Conservation (phyloP, 495 filamentous ascomycete species). For the Penicillium canariense region DNA sequence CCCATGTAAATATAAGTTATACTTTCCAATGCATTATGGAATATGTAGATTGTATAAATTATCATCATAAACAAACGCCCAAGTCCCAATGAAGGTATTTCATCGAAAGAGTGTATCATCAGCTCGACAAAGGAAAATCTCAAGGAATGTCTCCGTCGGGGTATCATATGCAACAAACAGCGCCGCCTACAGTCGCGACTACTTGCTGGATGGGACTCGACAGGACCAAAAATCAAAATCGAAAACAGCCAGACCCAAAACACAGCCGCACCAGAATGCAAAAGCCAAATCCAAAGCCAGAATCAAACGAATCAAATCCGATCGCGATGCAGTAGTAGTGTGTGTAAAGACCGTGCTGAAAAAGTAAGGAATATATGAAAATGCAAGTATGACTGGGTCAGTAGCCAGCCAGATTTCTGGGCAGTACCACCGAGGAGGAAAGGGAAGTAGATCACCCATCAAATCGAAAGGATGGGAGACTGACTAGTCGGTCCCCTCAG, state of each 20-base stretch:
- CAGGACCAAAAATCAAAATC: neutral
- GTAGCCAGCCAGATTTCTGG: neutral
- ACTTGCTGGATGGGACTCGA: neutral
- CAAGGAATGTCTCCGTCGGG: constrained; percentile 1
- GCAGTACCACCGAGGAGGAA: neutral
- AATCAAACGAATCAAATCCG: neutral
- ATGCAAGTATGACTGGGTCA: neutral
- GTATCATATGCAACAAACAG: constrained; percentile 10
- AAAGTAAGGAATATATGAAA: neutral
- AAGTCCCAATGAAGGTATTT: too few relatives aligned
- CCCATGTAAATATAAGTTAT: too few relatives aligned
- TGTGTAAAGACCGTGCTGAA: neutral
- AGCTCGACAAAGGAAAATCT: neutral
- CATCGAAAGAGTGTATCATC: neutral
- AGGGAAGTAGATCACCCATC: neutral
- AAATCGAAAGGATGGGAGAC: neutral
- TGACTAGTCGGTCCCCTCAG: constrained; percentile 22
- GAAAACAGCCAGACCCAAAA: neutral
- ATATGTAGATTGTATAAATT: too few relatives aligned
- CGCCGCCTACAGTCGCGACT: neutral
- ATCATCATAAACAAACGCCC: too few relatives aligned
- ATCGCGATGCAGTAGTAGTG: neutral
- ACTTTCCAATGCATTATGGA: too few relatives aligned
- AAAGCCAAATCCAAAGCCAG: neutral
- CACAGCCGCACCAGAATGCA: neutral